Evolutionary conservation across 2,329 filamentous ascomycete genomes (phyloP), one percentile per base, ranked within the genome.

Genomic region (Ophiostoma novo-ulmi): DNA sequence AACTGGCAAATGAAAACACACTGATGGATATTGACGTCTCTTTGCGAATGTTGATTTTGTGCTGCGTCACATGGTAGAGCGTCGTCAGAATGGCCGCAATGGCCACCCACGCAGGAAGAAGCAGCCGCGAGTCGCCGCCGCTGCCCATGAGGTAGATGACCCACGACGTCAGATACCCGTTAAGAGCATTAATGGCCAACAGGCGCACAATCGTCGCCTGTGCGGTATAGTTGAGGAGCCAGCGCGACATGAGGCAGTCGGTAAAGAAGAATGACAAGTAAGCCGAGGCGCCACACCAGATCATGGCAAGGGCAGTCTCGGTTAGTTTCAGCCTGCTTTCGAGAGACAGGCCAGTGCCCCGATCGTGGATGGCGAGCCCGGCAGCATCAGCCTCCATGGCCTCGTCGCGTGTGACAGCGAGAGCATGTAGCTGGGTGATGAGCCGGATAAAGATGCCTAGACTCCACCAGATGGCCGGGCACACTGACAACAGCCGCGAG

Each of bases 211-310:
- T 87, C 66, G 92, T 93, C 68, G 91, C 92, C 78, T 88, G 87
- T 1, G 92, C 91, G 17, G 91, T 93, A 80, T 94, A 95, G 79
- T 93, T 90, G 75, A 94, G 85, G 75, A 95, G 89, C 92, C 91
- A 94, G 80, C 91, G 84, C 73, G 90, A 93, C 91, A 94, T 93
- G 76, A 94, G 85, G 79, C 91, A 92, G 80, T 94, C 91, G 71
- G 90, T 91, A 78, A 94, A 94, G 81, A 92, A 91, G 79, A 92
- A 94, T 68, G 90, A 91, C 72, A 93, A 85, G 79, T 93, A 92
- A 70, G 89, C 91, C 26, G 90, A 91, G 71, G 90, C 89, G 76
- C 87, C 88, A 81, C 90, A 93, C 91, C 91, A 92, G 79, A 92
- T 87, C 73, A 91, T 88, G 68, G 90, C 90, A 78, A 93, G 81